Evolutionary conservation across 2,329 filamentous ascomycete genomes (phyloP), one percentile per base, ranked within the genome.

Genomic region (Botrytis medusae): DNA sequence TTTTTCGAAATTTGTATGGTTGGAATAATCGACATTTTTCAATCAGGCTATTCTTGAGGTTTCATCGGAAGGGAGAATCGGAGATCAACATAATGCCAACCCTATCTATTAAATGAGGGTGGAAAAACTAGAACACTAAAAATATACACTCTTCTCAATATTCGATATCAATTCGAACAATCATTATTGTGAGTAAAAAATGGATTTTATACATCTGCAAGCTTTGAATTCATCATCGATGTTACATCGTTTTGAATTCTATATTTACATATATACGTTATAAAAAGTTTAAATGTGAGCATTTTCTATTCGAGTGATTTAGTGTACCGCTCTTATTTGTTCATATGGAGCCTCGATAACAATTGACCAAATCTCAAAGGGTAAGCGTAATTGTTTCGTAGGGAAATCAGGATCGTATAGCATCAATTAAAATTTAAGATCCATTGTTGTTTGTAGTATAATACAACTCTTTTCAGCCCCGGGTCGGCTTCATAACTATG

Each of bases 401-500:
- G 34, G 16, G 25, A 42, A 34, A 25, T 25, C 64, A 68, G 51
- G 9, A 40, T 54, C 1, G 48, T 57, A 48, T 69, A 59, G 57
- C 48, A 18, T 7, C 18, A 57, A 57, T 69, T 69, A 69, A 42
- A 57, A 29, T 62, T 44, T 18, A 32, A 22, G 40, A 29, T 60
- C 40, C 29, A 40, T 51, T 10, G 40, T 48, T 60, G 60, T 42
- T 63, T 73, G 59, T 46, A 22, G 59, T 42, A 62, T 14, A 8
- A 40, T 25, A 44, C 59, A 73, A 29, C 69, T 44, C 59, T 63
- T 42, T 72, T n/a, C 34, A 67, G 46, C 46, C 46, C 12, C 60
- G 61, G 69, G 34, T 72, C 61, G 69, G 69, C 69, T 72, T 67
- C 37, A 46, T 67, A 20, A 12, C n/a, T 72, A 74, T 75, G 76